These are phyloP conservation scores for Carallia brachiata DNA, from an alignment of 345 rosid genomes.

Conservation along the genomic window DNA sequence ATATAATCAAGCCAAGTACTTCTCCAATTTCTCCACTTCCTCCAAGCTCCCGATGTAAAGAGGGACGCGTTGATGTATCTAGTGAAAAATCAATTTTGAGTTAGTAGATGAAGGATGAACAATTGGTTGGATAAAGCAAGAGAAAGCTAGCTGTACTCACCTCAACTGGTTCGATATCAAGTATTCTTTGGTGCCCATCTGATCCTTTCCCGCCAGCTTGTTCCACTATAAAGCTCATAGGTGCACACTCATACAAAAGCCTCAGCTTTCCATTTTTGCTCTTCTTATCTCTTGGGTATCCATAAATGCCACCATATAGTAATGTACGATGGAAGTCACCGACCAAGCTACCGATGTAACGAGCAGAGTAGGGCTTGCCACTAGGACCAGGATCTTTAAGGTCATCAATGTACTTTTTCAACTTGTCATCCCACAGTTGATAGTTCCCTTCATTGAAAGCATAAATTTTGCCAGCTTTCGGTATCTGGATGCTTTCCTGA, in stretches of 20 bases:
- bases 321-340: conserved; percentile 92
- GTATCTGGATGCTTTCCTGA: conserved; percentile 78
- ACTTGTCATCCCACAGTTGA: conserved; percentile 83
- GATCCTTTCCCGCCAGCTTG: conserved; percentile 99
- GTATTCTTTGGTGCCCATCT: conserved; percentile 74
- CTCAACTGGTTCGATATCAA: conserved; percentile 81
- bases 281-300: conserved; percentile 88
- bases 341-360: conserved; percentile 92
- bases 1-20: conserved; percentile 65
- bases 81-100: conserved; percentile 7
- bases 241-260: conserved; percentile 90
- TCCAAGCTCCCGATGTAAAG: conserved; percentile 87
- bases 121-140: too few relatives aligned
- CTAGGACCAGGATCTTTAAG: conserved; percentile 91
- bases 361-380: conserved; percentile 84
- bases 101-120: background rate
- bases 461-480: conserved; percentile 77
- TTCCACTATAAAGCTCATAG: conserved; percentile 93
- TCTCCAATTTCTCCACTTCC: conserved; percentile 91
- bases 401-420: conserved; percentile 88
- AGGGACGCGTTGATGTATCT: conserved; percentile 92
- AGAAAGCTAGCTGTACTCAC: conserved; percentile 22
- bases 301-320: conserved; percentile 87
- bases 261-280: conserved; percentile 95
- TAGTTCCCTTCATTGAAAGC: conserved; percentile 95